phyloP scores from a whole-genome alignment of 2,329 filamentous ascomycete species.

The Davidsoniella eucalypti region DNA sequence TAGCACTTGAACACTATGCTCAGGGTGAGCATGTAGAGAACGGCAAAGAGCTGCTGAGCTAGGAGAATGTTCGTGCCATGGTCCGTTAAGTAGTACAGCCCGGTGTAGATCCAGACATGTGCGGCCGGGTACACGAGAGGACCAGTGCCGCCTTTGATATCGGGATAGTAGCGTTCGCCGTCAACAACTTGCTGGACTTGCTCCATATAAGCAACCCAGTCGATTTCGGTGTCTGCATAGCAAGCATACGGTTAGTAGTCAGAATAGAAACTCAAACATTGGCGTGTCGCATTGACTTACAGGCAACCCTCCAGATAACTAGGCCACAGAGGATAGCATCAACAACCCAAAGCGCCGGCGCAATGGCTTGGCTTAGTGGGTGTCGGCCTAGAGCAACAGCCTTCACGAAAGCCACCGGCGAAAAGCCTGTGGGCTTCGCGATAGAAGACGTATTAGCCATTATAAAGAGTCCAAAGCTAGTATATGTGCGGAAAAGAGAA shows the following conservation, averaged over 20 bases:
- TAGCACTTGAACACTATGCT: conserved; percentile 72
- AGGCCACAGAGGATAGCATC: conserved; percentile 58
- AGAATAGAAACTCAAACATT: background rate
- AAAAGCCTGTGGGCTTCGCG: background rate
- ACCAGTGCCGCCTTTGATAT: conserved; percentile 75
- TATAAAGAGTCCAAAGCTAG: background rate
- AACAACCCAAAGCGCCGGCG: conserved; percentile 47
- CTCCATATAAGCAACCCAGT: conserved; percentile 95
- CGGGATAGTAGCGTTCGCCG: conserved; percentile 77
- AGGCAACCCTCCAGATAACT: conserved; percentile 69
- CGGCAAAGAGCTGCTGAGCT: conserved; percentile 73
- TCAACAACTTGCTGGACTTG: conserved; percentile 64
- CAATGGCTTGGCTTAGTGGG: conserved; percentile 31
- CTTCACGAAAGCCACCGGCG: conserved; percentile 17
- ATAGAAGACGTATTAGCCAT: background rate
- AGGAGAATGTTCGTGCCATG: conserved; percentile 57
- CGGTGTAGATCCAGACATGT: conserved; percentile 81
- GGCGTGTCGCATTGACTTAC: conserved; percentile 32
- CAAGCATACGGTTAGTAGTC: background rate
- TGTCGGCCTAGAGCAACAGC: conserved; percentile 34
- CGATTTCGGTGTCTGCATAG: conserved; percentile 73
- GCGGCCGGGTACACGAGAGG: conserved; percentile 89
- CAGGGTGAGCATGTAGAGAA: conserved; percentile 61
- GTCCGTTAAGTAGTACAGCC: conserved; percentile 62
- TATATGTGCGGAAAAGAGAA: background rate